Percentiles rank a stretch among this genome's conserved stretches.
Conservation (phyloP, 768 basidiomycete species). For the Gautieria morchelliformis region DNA sequence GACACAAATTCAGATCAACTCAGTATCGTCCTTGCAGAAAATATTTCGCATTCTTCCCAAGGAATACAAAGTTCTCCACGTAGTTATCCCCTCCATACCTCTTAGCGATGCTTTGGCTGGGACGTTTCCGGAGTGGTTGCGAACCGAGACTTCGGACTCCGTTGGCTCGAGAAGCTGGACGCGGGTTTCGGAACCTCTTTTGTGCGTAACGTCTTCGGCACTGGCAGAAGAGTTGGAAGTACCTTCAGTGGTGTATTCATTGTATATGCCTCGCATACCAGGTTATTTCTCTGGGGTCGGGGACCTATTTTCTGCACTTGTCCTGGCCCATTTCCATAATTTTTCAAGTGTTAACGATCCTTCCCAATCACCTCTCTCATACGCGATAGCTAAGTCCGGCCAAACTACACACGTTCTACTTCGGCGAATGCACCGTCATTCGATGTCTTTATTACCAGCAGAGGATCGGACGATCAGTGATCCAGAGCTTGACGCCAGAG, state of each 20-base stretch:
- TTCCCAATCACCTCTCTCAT: slow-evolving; percentile 36
- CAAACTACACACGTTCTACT: slow-evolving; percentile 71
- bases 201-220: slow-evolving; percentile 74
- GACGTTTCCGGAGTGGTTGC: slow-evolving; percentile 32
- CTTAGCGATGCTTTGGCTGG: slow-evolving; percentile 26
- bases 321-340: slow-evolving; percentile 62
- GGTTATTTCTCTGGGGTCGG: slow-evolving; percentile 97
- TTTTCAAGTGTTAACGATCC: slow-evolving; percentile 3
- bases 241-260: slow-evolving; percentile 48
- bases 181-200: slow-evolving; percentile 41
- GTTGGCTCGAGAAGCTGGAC: neutral
- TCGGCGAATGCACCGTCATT: slow-evolving; percentile 45
- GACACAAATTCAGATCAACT: slow-evolving; percentile 61
- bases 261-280: slow-evolving; percentile 65
- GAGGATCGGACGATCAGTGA: slow-evolving; percentile 57
- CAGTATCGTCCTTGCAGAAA: slow-evolving; percentile 50
- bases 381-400: slow-evolving; percentile 58
- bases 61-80: slow-evolving; percentile 68
- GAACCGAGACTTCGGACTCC: no score
- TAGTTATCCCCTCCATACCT: slow-evolving; percentile 88
- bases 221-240: slow-evolving; percentile 13
- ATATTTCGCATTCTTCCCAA: slow-evolving; percentile 70
- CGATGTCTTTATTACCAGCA: slow-evolving; percentile 47
- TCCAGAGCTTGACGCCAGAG: slow-evolving; percentile 60
- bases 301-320: slow-evolving; percentile 90